phyloP scores from a whole-genome alignment of 306 rosid genomes.

The Citrullus mucosospermus region DNA sequence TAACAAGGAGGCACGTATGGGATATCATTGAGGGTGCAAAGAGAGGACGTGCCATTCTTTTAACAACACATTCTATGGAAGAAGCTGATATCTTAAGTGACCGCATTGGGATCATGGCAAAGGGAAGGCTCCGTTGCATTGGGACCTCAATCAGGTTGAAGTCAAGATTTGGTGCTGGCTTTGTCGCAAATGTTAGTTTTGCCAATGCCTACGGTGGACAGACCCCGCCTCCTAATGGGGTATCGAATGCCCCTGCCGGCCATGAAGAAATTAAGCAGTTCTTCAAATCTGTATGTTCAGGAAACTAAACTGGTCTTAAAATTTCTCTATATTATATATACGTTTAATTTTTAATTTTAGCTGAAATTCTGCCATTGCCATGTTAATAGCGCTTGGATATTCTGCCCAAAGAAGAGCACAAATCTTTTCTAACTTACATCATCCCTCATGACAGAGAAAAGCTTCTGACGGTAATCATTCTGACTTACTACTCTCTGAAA shows the following conservation, averaged over 20 bases:
- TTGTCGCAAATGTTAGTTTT: conserved; percentile 54
- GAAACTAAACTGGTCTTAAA: conserved; percentile 4
- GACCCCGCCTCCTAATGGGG: conserved; percentile 25
- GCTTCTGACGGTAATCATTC: conserved; percentile 8
- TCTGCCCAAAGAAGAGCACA: conserved; percentile 63
- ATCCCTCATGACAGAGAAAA: conserved; percentile 72
- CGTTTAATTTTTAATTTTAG: conserved; percentile 12
- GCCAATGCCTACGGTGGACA: conserved; percentile 22
- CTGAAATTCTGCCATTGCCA: conserved; percentile 17
- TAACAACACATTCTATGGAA: conserved; percentile 96
- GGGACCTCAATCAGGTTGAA: conserved; percentile 81
- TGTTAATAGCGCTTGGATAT: conserved; percentile 61
- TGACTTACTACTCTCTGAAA: background rate
- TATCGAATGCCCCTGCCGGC: conserved; percentile 16
- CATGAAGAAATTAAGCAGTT: conserved; percentile 58
- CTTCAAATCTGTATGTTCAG: conserved; percentile 52
- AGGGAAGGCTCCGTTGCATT: conserved; percentile 81
- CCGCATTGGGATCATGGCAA: conserved; percentile 88
- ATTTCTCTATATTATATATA: background rate
- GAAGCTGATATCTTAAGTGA: conserved; percentile 89
- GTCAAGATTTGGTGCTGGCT: conserved; percentile 78
- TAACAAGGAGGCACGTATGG: conserved; percentile 93
- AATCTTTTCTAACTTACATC: conserved; percentile 45
- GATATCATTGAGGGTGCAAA: conserved; percentile 77
- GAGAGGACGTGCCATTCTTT: conserved; percentile 68